phyloP scores from a whole-genome alignment of 2,329 filamentous ascomycete genomes.

The Talaromyces marneffei region DNA sequence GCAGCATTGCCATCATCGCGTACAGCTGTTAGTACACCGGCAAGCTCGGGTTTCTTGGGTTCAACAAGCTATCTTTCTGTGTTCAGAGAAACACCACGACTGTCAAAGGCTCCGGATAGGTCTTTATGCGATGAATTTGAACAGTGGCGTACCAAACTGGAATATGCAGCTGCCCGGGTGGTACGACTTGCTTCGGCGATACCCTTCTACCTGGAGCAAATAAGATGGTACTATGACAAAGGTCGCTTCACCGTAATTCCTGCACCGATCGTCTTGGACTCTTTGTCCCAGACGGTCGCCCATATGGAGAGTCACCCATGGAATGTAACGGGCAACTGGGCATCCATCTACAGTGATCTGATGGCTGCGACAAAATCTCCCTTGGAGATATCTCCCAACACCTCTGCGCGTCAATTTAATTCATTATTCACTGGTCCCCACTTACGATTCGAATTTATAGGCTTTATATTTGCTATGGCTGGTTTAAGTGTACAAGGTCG shows the following conservation, averaged over 20 bases:
- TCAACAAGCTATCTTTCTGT: background rate
- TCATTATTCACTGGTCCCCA: background rate
- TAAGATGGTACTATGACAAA: background rate
- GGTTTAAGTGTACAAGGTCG: constrained; percentile 11
- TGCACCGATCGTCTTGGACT: background rate
- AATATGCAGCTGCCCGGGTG: background rate
- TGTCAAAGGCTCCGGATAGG: background rate
- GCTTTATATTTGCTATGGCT: constrained; percentile 18
- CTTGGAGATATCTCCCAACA: background rate
- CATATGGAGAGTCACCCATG: background rate
- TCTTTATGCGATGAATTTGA: background rate
- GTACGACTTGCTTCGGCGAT: background rate
- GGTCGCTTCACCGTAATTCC: background rate
- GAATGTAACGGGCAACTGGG: background rate
- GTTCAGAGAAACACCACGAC: background rate
- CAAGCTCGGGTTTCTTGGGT: background rate
- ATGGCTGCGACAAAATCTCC: background rate
- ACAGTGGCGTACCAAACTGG: background rate
- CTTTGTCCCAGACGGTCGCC: background rate
- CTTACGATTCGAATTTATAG: constrained; percentile 20
- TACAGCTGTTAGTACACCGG: background rate
- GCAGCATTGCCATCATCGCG: background rate
- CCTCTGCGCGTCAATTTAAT: background rate
- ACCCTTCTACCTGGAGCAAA: background rate
- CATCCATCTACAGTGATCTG: background rate